Base-by-base conservation (phyloP, 2,329 filamentous ascomycete genomes). In the Xylariaceae sp. region DNA sequence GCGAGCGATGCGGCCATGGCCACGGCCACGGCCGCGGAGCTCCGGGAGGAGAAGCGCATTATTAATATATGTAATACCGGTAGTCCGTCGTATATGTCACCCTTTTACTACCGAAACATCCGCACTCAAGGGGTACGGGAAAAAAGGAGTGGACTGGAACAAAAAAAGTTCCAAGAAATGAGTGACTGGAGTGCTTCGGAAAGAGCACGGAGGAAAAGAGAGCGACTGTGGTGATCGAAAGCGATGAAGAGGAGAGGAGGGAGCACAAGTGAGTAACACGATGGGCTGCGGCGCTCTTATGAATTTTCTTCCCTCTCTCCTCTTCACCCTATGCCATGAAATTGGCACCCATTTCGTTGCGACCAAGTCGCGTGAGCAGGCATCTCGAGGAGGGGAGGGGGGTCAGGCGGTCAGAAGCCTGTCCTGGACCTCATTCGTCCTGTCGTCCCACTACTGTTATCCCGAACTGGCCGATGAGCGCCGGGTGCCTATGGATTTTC, bases 71-170 rank as follows among this genome's bases (percentile, higher is more conserved):
- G 21, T 37, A 36, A 35, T 39, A 38, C 31, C 37, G 40, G 47
- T 36, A n/a, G n/a, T n/a, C n/a, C n/a, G 41, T 33, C 43, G 39
- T n/a, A n/a, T n/a, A n/a, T n/a, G n/a, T n/a, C n/a, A n/a, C n/a
- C n/a, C n/a, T n/a, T n/a, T n/a, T n/a, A n/a, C n/a, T n/a, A n/a
- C n/a, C n/a, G n/a, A n/a, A n/a, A n/a, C n/a, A n/a, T n/a, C n/a
- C n/a, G n/a, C n/a, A n/a, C n/a, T n/a, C n/a, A n/a, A n/a, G n/a
- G n/a, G n/a, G n/a, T n/a, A n/a, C n/a, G n/a, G 32, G 30, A 18
- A 36, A 30, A 40, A 56, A 51, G 46, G 52, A 55, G 36, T 54
- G 52, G 50, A 56, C 50, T 55, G 52, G 53, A 51, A 38, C 32
- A 43, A 36, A 40, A 46, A 39, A 36, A 46, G 45, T 43, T 49